These are phyloP conservation scores for Aspergillus candidus DNA, from an alignment of 2,329 filamentous ascomycete species.

Conservation along the genomic window DNA sequence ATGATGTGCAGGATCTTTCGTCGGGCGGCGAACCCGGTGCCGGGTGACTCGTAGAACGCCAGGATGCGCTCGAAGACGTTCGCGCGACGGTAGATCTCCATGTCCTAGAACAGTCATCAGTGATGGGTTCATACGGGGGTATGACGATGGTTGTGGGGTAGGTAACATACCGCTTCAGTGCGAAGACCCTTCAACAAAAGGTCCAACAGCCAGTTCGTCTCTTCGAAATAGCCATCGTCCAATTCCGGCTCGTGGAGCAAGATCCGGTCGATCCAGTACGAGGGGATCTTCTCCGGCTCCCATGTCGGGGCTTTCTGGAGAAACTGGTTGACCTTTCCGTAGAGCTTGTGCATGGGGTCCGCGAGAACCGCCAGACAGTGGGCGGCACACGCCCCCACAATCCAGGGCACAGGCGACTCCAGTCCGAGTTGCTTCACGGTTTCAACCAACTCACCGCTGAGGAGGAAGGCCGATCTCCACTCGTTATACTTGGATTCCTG, in stretches of 20 bases:
- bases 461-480: constrained; percentile 69
- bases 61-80: constrained; percentile 70
- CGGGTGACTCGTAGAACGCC: constrained; percentile 61
- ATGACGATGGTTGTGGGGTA: neutral
- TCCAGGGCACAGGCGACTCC: constrained; percentile 59
- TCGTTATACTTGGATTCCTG: constrained; percentile 66
- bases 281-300: constrained; percentile 53
- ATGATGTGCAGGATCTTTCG: constrained; percentile 58
- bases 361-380: constrained; percentile 64
- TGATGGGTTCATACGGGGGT: neutral
- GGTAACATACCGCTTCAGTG: constrained; percentile 46
- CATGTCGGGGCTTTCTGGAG: constrained; percentile 72
- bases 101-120: constrained; percentile 31
- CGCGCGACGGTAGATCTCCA: constrained; percentile 48
- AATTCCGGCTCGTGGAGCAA: constrained; percentile 67
- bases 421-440: constrained; percentile 56
- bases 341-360: constrained; percentile 74
- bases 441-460: constrained; percentile 74
- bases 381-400: constrained; percentile 69
- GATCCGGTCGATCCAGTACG: constrained; percentile 61
- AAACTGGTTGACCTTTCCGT: constrained; percentile 79
- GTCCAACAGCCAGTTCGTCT: constrained; percentile 67
- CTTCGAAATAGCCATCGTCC: constrained; percentile 66
- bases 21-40: constrained; percentile 54
- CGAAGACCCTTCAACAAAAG: constrained; percentile 62